Percentiles rank a stretch among this genome's conserved stretches.
These are phyloP conservation scores for Colletotrichum nymphaeae DNA, from an alignment of 2,329 filamentous ascomycete species.

Conservation along the genomic window DNA sequence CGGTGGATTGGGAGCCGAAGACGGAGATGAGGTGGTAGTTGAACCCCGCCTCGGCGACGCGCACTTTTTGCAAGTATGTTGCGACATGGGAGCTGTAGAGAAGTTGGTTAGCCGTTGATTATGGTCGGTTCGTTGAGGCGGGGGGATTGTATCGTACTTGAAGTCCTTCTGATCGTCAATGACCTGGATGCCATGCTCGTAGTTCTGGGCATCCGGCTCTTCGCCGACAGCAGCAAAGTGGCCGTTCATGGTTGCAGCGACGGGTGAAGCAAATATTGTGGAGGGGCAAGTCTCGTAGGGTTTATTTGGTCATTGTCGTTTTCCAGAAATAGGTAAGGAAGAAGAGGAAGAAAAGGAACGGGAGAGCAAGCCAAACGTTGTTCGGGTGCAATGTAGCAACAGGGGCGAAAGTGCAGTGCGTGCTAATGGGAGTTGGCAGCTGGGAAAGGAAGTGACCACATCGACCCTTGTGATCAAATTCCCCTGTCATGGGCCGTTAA, in stretches of 20 bases:
- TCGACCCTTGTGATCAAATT: slow-evolving; percentile 35
- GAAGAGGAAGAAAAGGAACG: neutral
- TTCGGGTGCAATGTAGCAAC: slow-evolving; percentile 16
- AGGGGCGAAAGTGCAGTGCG: slow-evolving; percentile 21
- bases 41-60: slow-evolving; percentile 90
- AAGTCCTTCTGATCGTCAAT: slow-evolving; percentile 97
- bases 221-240: slow-evolving; percentile 82
- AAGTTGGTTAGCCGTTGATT: neutral
- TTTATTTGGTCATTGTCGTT: slow-evolving; percentile 31
- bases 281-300: slow-evolving; percentile 8
- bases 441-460: slow-evolving; percentile 34
- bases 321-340: neutral
- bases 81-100: slow-evolving; percentile 76
- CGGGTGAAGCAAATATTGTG: slow-evolving; percentile 22
- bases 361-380: slow-evolving; percentile 8
- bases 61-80: slow-evolving; percentile 82
- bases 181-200: slow-evolving; percentile 95
- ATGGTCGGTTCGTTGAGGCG: neutral
- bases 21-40: slow-evolving; percentile 99
- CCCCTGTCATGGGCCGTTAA: slow-evolving; percentile 32
- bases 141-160: slow-evolving; percentile 74
- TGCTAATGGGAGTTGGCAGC: slow-evolving; percentile 16
- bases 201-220: slow-evolving; percentile 72
- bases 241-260: slow-evolving; percentile 72
- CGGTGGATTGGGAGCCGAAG: slow-evolving; percentile 98